Conservation (phyloP, 2,329 filamentous ascomycete species). For the Exophiala spinifera region DNA sequence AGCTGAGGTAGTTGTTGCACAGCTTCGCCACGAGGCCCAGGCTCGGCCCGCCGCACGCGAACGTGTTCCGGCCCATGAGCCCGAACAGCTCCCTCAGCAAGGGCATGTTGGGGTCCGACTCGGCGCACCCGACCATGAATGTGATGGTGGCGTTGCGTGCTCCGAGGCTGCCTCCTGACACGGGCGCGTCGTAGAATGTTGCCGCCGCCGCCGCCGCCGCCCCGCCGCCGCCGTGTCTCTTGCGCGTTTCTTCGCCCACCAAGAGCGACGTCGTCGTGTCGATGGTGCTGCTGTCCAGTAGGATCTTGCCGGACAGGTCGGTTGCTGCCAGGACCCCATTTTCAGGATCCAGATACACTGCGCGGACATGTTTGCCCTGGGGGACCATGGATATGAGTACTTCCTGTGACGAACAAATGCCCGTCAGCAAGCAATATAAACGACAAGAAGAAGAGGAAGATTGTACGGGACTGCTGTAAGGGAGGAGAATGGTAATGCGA, state of each 20-base stretch:
- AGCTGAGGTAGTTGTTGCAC: conserved; percentile 60
- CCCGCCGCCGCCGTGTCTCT: background rate
- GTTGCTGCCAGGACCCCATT: conserved; percentile 40
- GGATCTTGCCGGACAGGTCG: conserved; percentile 43
- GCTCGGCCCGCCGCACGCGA: conserved; percentile 52
- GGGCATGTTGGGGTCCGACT: conserved; percentile 44
- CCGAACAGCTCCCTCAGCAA: conserved; percentile 44
- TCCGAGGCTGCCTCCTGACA: conserved; percentile 51
- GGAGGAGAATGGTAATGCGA: no score
- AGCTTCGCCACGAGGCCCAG: conserved; percentile 58
- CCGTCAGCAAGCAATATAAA: background rate
- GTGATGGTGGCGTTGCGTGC: conserved; percentile 50
- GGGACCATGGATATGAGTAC: conserved; percentile 35
- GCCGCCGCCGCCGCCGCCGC: no score
- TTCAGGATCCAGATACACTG: conserved; percentile 46
- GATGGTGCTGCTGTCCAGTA: conserved; percentile 56
- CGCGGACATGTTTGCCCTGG: conserved; percentile 34
- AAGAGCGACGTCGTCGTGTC: conserved; percentile 44
- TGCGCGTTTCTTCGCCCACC: conserved; percentile 3
- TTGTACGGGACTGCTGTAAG: no score
- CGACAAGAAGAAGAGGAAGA: no score
- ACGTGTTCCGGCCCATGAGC: conserved; percentile 52
- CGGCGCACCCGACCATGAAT: conserved; percentile 53
- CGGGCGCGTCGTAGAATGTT: conserved; percentile 52
- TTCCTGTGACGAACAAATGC: conserved; percentile 7